Evolutionary conservation across 352 stramenopile species (phyloP).

Genomic region (Pythium angustatum): DNA sequence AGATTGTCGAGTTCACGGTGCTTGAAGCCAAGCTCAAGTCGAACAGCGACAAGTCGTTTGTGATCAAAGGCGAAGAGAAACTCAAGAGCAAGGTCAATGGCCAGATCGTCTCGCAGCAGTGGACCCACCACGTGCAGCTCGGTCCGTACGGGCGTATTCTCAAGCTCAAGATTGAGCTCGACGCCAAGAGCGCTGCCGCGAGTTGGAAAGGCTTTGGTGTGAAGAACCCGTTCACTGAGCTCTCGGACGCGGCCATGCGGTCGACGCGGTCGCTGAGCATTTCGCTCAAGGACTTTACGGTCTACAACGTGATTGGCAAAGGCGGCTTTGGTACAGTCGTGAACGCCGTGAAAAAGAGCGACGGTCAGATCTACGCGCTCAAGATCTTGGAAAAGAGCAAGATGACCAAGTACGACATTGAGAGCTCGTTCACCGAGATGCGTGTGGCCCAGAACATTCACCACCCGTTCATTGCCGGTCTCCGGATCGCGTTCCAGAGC

Average conservation of each 20-base stretch:
- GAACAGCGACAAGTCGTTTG: conserved; percentile 62
- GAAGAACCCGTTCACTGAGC: conserved; percentile 81
- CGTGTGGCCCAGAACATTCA: conserved; percentile 87
- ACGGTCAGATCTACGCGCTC: conserved; percentile 89
- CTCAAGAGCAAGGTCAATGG: conserved; percentile 80
- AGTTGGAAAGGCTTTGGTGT: conserved; percentile 81
- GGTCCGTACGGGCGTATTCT: conserved; percentile 82
- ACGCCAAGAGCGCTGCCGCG: conserved; percentile 64
- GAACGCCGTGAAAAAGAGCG: conserved; percentile 89
- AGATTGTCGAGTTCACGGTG: conserved; percentile 80
- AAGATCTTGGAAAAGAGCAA: conserved; percentile 91
- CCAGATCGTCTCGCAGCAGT: conserved; percentile 70
- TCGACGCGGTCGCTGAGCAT: conserved; percentile 86
- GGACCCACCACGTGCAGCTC: conserved; percentile 75
- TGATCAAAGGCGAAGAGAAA: conserved; percentile 78
- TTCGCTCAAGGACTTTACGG: conserved; percentile 88
- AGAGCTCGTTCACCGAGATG: conserved; percentile 90
- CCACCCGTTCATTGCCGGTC: conserved; percentile 84
- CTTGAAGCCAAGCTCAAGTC: conserved; percentile 58
- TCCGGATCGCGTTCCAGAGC: conserved; percentile 88
- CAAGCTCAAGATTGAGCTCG: conserved; percentile 76
- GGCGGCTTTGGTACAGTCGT: conserved; percentile 88
- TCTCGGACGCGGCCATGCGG: conserved; percentile 73
- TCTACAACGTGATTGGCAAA: conserved; percentile 91
- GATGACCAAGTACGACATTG: conserved; percentile 90